Percentiles rank a stretch among this genome's conserved stretches.
These are phyloP conservation scores for Papiliotrema flavescens DNA, from an alignment of 1,284 basidiomycete genomes.

Conservation along the genomic window DNA sequence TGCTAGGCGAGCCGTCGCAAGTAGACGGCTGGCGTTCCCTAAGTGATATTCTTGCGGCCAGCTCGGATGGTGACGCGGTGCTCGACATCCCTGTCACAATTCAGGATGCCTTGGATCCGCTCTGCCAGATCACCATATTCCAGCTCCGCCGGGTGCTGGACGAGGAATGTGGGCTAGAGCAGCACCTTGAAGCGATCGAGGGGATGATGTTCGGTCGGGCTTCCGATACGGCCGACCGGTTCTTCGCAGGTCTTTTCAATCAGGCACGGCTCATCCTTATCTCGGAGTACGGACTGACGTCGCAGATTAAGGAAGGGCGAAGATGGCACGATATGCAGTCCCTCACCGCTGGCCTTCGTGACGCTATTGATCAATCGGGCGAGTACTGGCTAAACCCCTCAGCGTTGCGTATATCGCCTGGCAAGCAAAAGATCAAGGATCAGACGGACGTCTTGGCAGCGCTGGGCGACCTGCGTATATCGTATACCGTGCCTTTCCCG, in stretches of 20 bases:
- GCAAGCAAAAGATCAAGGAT: background rate
- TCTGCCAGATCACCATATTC: conserved; percentile 58
- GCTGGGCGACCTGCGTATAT: background rate
- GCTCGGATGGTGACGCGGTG: background rate
- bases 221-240: conserved; percentile 62
- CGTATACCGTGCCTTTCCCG: conserved; percentile 61
- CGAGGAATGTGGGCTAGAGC: conserved; percentile 66
- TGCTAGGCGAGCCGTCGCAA: conserved; percentile 29
- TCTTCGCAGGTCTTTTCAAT: conserved; percentile 65
- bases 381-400: conserved; percentile 64
- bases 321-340: conserved; percentile 79
- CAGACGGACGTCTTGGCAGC: background rate
- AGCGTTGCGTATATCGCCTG: conserved; percentile 61
- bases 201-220: conserved; percentile 71
- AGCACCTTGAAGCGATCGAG: conserved; percentile 68
- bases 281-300: background rate
- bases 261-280: conserved; percentile 54
- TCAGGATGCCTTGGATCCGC: conserved; percentile 60
- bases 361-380: conserved; percentile 57
- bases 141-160: conserved; percentile 60
- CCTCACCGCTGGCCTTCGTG: conserved; percentile 69
- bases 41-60: background rate
- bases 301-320: conserved; percentile 67
- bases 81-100: conserved; percentile 42
- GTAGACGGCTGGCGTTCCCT: conserved; percentile 29